phyloP scores from a whole-genome alignment of 2,329 filamentous ascomycete species.

The Colletotrichum graminicola region DNA sequence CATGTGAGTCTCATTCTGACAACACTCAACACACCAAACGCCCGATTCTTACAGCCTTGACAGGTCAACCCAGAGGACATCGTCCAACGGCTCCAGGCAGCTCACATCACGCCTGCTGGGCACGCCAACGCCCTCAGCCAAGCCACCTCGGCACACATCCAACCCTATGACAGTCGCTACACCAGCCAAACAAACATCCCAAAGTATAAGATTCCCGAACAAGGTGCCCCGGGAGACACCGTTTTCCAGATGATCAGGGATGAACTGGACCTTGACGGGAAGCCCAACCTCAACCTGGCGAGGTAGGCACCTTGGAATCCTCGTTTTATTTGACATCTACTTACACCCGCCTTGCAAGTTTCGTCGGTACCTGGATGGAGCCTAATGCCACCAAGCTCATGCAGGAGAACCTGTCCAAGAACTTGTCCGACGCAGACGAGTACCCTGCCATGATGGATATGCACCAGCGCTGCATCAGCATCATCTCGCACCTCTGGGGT shows the following conservation, averaged over 20 bases:
- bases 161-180: constrained; percentile 70
- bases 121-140: constrained; percentile 51
- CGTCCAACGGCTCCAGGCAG: constrained; percentile 63
- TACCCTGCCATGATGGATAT: constrained; percentile 70
- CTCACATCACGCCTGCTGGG: constrained; percentile 53
- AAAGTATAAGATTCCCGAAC: constrained; percentile 69
- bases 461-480: constrained; percentile 76
- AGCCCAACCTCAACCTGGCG: constrained; percentile 76
- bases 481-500: constrained; percentile 76
- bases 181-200: constrained; percentile 64
- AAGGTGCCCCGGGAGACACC: constrained; percentile 70
- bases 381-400: constrained; percentile 73
- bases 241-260: constrained; percentile 75
- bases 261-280: constrained; percentile 73
- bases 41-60: neutral
- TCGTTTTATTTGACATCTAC: neutral
- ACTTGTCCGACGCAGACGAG: constrained; percentile 78
- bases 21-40: neutral
- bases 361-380: constrained; percentile 81
- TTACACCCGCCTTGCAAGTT: constrained; percentile 55
- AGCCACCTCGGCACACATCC: constrained; percentile 63
- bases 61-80: constrained; percentile 69
- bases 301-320: constrained; percentile 50
- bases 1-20: constrained; percentile 29
- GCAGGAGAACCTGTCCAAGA: constrained; percentile 77